These are phyloP conservation scores for Eurotiales sp. DNA, from an alignment of 2,329 filamentous ascomycete genomes.

Conservation along the genomic window DNA sequence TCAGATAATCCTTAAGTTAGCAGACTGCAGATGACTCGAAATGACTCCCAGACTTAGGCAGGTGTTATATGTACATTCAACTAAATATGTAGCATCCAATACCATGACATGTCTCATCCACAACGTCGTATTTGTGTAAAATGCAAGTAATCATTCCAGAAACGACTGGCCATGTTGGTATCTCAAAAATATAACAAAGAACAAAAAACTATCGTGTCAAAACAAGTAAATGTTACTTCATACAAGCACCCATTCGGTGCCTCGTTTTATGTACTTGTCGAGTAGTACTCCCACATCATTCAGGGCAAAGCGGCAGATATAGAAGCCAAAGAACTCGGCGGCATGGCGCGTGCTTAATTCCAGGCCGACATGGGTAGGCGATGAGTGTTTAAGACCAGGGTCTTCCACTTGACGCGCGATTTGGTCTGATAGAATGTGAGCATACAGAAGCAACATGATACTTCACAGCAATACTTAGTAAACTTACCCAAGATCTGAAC, in stretches of 20 bases:
- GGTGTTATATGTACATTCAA: too few species aligned
- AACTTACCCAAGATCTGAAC: slow-evolving; percentile 80
- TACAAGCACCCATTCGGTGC: slow-evolving; percentile 84
- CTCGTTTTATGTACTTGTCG: slow-evolving; percentile 95
- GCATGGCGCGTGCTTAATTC: slow-evolving; percentile 91
- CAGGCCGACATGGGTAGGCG: slow-evolving; percentile 90
- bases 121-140: not conserved
- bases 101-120: not conserved
- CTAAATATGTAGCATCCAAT: not conserved
- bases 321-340: slow-evolving; percentile 96
- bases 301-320: slow-evolving; percentile 91
- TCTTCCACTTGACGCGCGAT: slow-evolving; percentile 95
- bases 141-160: too few species aligned
- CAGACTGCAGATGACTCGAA: too few species aligned
- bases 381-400: slow-evolving; percentile 83
- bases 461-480: too few species aligned
- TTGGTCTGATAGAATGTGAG: too few species aligned
- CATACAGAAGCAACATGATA: too few species aligned
- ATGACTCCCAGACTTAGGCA: too few species aligned
- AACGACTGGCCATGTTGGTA: slow-evolving; percentile 15
- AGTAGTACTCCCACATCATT: slow-evolving; percentile 77
- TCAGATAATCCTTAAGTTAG: too few species aligned
- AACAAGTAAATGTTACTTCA: too few species aligned
- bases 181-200: slow-evolving; percentile 18
- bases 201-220: too few species aligned